Percentiles rank a stretch among this genome's conserved stretches.
These are phyloP conservation scores for Volvox reticuliferus DNA, from an alignment of 139 green algal species.

Conservation along the genomic window DNA sequence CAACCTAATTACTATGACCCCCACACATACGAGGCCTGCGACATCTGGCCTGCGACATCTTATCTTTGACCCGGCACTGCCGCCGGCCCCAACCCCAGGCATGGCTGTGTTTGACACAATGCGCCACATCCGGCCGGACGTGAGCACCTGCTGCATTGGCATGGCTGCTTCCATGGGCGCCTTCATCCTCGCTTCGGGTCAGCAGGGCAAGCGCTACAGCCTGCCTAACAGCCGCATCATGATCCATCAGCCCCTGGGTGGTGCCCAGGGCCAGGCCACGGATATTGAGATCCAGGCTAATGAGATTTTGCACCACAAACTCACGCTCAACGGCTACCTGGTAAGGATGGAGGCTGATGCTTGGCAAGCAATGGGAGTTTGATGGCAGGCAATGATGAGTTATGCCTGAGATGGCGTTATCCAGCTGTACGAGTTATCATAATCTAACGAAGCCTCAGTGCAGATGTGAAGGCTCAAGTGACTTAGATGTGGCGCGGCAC, in stretches of 20 bases:
- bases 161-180: slow-evolving; percentile 98
- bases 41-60: too few relatives aligned
- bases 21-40: too few relatives aligned
- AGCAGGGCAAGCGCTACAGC: slow-evolving; percentile 97
- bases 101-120: slow-evolving; percentile 99
- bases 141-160: slow-evolving; percentile 98
- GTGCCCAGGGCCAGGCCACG: slow-evolving; percentile 97
- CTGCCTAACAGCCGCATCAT: slow-evolving; percentile 99
- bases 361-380: too few relatives aligned
- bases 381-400: too few relatives aligned
- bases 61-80: too few relatives aligned
- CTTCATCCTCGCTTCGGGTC: slow-evolving; percentile 95
- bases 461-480: too few relatives aligned
- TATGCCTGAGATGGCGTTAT: too few relatives aligned
- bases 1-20: too few relatives aligned
- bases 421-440: too few relatives aligned
- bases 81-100: slow-evolving; percentile 61
- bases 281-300: slow-evolving; percentile 99
- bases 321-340: slow-evolving; percentile 98
- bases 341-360: slow-evolving; percentile 38
- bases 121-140: slow-evolving; percentile 96
- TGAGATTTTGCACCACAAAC: slow-evolving; percentile 99
- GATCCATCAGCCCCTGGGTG: slow-evolving; percentile 99
- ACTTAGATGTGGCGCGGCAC: too few relatives aligned
- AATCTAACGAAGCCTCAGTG: too few relatives aligned